Evolutionary conservation across 345 rosid genomes (phyloP), one percentile per base, ranked within the genome.

Genomic region (Lepidium africanum): DNA sequence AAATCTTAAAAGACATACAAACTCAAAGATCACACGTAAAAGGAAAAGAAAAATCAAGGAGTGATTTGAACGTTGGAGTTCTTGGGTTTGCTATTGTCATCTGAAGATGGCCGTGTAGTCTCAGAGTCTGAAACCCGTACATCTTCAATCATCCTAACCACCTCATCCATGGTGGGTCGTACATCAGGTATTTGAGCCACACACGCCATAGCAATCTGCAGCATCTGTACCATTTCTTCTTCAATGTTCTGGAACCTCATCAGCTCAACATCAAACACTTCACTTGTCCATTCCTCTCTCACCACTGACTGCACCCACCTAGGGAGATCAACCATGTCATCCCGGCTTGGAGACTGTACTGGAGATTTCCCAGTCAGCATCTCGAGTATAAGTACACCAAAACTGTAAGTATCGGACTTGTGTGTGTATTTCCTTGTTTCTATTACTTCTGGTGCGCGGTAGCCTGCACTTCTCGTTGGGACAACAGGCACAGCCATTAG

Each of bases 241-340:
- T 87, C 95, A 42, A 84, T 83, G 71, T 86, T 86, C 17, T 83
- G 90, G 73, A 82, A 84, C 51, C 80, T 84, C 98, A 84, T 84
- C 53, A 92, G 75, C 83, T 84, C 95, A 12, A 81, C 86, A 61
- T 92, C 98, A 12, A 92, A 87, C 23, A 92, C 92, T 82, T 85
- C 95, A 12, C 96, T 89, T 36, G 95, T 89, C 95, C 92, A 83
- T 59, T 84, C 95, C 71, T 92, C 96, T 69, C 89, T 80, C n/a
- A 89, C 91, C n/a, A 92, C 92, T 1, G 95, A 89, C 65, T 87
- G 95, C 4, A 92, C 98, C 98, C 96, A 89, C 63, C 86, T 79
- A 0, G 96, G 98, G 5, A 89, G 95, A 67, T 89, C 96, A 36
- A 78, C 86, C 86, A 80, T 81, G 76, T 86, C 95, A 14, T 86